Evolutionary conservation across 2,329 filamentous ascomycete genomes (phyloP).

Genomic region (Aspergillus fructus): DNA sequence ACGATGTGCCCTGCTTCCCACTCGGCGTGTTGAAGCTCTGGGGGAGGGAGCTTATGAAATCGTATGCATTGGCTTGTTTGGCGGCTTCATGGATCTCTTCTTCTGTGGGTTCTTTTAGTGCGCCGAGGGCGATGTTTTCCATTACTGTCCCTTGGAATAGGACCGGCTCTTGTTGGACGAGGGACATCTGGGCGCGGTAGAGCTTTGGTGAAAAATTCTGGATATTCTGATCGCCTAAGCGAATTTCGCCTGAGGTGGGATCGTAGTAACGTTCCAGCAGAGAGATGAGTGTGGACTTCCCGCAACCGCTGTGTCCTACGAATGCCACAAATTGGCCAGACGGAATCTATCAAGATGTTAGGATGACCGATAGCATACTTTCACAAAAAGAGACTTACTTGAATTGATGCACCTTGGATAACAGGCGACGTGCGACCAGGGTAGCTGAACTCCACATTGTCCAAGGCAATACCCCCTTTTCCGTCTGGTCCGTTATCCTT

Average conservation of each 20-base stretch:
- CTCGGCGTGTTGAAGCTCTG: conserved; percentile 22
- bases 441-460: conserved; percentile 31
- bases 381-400: background rate
- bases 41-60: background rate
- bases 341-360: conserved; percentile 30
- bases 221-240: conserved; percentile 64
- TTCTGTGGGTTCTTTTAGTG: background rate
- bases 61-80: conserved; percentile 8
- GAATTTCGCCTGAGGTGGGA: conserved; percentile 61
- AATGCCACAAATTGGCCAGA: conserved; percentile 55
- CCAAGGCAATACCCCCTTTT: background rate
- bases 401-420: conserved; percentile 5
- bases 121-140: conserved; percentile 69
- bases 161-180: conserved; percentile 73
- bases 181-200: conserved; percentile 65
- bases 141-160: conserved; percentile 70
- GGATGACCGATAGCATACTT: background rate
- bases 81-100: conserved; percentile 1
- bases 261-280: conserved; percentile 69
- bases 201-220: conserved; percentile 56
- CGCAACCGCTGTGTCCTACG: conserved; percentile 58
- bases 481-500: background rate
- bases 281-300: conserved; percentile 67
- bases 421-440: conserved; percentile 24
- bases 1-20: conserved; percentile 52